These are phyloP conservation scores for Rhodotorula mucilaginosa DNA, from an alignment of 1,284 basidiomycete species.

Conservation along the genomic window DNA sequence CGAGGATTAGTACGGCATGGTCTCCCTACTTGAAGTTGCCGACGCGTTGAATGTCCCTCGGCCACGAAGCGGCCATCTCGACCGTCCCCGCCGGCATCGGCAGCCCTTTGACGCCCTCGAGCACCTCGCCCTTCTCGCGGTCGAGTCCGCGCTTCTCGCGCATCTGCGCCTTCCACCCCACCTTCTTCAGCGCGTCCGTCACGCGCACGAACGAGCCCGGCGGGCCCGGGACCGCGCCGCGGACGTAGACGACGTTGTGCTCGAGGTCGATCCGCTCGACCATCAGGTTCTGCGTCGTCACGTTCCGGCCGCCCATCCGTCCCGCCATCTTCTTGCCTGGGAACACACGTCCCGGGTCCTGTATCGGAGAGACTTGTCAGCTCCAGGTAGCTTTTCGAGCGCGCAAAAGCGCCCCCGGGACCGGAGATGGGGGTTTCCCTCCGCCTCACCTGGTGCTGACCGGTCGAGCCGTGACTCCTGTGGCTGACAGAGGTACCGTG, in stretches of 20 bases:
- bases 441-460: slow-evolving; percentile 78
- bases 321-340: slow-evolving; percentile 96
- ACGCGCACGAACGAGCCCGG: slow-evolving; percentile 57
- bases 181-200: slow-evolving; percentile 80
- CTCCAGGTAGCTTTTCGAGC: neutral
- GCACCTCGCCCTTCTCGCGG: slow-evolving; percentile 51
- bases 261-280: slow-evolving; percentile 53
- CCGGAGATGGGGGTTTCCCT: neutral
- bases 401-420: neutral
- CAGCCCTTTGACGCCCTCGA: slow-evolving; percentile 74
- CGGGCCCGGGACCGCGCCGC: slow-evolving; percentile 58
- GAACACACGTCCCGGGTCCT: slow-evolving; percentile 44
- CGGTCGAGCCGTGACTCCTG: slow-evolving; percentile 87
- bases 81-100: slow-evolving; percentile 90
- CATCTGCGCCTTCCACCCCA: slow-evolving; percentile 61
- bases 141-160: slow-evolving; percentile 46
- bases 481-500: slow-evolving; percentile 97
- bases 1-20: neutral
- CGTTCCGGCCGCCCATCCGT: slow-evolving; percentile 78
- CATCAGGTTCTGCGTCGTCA: slow-evolving; percentile 57
- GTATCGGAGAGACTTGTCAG: neutral
- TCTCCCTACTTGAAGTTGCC: slow-evolving; percentile 8
- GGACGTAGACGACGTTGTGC: slow-evolving; percentile 88
- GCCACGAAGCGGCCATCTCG: slow-evolving; percentile 62
- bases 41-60: slow-evolving; percentile 31